These are phyloP conservation scores for Balansia obtecta DNA, from an alignment of 2,329 filamentous ascomycete species.

Conservation along the genomic window DNA sequence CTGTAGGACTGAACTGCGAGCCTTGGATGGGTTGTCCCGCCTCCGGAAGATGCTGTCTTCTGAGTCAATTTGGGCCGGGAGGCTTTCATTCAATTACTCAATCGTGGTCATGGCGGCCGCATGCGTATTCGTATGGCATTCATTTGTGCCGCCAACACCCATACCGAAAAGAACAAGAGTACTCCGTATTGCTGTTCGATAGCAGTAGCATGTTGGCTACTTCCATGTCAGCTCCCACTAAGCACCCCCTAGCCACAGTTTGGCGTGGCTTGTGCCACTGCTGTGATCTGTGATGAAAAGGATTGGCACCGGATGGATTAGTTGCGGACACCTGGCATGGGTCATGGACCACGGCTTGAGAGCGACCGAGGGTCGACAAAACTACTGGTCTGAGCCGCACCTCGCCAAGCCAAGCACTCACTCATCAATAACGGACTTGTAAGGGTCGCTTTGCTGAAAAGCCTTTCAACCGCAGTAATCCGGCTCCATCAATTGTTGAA, in stretches of 20 bases:
- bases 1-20: not conserved
- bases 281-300: not conserved
- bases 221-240: not conserved
- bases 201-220: not conserved
- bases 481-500: not conserved
- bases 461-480: not conserved
- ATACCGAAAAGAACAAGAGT: not conserved
- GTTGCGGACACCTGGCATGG: not conserved
- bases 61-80: not conserved
- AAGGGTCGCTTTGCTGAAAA: not conserved
- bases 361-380: not conserved
- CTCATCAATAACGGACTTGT: not conserved
- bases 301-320: not conserved
- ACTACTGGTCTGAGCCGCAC: not conserved
- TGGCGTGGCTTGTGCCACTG: constrained; percentile 1
- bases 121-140: too few species aligned
- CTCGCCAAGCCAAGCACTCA: not conserved
- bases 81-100: not conserved
- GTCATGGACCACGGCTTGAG: not conserved
- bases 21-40: not conserved
- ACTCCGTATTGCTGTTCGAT: not conserved
- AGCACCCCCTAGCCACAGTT: not conserved
- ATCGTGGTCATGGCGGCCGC: not conserved
- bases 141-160: too few species aligned
- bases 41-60: not conserved